phyloP scores from a whole-genome alignment of 2,329 filamentous ascomycete species.

The Aureobasidium sp. region DNA sequence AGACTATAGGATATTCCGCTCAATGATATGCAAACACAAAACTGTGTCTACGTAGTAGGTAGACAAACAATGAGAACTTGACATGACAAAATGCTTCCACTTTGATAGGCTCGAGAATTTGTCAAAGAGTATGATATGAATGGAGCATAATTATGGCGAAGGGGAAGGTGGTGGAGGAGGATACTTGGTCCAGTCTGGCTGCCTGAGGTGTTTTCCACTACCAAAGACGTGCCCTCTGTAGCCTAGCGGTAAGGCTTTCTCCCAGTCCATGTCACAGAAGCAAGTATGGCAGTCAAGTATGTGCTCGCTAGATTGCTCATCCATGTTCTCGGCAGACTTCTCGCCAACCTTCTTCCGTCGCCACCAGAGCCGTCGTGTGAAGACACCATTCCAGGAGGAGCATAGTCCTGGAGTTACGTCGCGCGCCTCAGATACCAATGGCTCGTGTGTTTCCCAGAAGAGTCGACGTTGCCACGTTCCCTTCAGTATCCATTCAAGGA shows the following conservation, averaged over 20 bases:
- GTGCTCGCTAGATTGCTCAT: background rate
- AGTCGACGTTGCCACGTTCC: background rate
- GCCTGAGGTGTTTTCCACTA: background rate
- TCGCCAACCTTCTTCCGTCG: background rate
- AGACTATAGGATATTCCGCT: background rate
- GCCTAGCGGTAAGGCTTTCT: background rate
- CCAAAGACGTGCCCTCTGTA: background rate
- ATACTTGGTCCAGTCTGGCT: background rate
- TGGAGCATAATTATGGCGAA: background rate
- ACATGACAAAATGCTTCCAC: background rate
- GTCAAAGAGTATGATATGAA: background rate
- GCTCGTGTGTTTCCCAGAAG: background rate
- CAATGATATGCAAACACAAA: background rate
- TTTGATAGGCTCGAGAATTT: too few relatives aligned
- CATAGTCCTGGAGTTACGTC: background rate
- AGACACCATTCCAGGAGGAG: background rate
- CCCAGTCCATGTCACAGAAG: background rate
- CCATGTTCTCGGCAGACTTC: background rate
- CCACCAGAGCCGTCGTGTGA: background rate
- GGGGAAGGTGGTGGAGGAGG: background rate
- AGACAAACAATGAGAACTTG: background rate
- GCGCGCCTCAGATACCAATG: background rate
- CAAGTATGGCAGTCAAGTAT: background rate
- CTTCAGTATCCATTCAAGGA: background rate
- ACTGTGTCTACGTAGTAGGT: background rate